Evolutionary conservation across 2,329 filamentous ascomycete species (phyloP), one percentile per base, ranked within the genome.

Genomic region (Alternaria sp.): DNA sequence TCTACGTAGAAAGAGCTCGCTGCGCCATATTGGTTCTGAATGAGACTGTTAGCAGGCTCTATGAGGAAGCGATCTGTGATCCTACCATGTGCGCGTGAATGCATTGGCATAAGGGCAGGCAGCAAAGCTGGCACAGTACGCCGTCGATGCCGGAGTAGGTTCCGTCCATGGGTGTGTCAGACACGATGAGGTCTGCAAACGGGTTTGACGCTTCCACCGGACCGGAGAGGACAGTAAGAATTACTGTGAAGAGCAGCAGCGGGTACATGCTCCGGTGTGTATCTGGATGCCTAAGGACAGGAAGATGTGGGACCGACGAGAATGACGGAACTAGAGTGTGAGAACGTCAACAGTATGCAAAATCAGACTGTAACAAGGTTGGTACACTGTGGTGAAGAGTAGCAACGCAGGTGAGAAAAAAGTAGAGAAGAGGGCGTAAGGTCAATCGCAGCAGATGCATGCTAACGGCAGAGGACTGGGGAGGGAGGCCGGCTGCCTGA

Each of bases 101-200:
- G 65, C 77, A 79, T 30, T 62, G 63, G 54, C 61, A 58, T 41
- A 70, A 62, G 10, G 65, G 64, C 21, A 70, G 37, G 20, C 63
- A 61, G 56, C 76, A 78, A 54, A 73, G 54, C 25, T 72, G 59
- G 64, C 77, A 79, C 37, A 75, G 44, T 10, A 76, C 67, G 53
- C 65, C 67, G 11, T 79, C 73, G n/a, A 73, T 58, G 55, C 74
- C 71, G 55, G 70, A 54, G 43, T 71, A 75, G 59, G 69, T 70
- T 8, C 61, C 55, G 46, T 71, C 72, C 66, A 75, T 67, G 37
- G 68, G 61, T 45, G 63, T 64, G 30, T 58, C 43, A 43, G 70
- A 58, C 55, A 73, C 55, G 14, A 66, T 63, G 47, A 71, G 47
- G 45, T 75, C 72, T 69, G 78, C 72, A 30, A 56, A 33, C 59